Evolutionary conservation across 768 basidiomycete species (phyloP).

Genomic region (Pleurotus djamor): DNA sequence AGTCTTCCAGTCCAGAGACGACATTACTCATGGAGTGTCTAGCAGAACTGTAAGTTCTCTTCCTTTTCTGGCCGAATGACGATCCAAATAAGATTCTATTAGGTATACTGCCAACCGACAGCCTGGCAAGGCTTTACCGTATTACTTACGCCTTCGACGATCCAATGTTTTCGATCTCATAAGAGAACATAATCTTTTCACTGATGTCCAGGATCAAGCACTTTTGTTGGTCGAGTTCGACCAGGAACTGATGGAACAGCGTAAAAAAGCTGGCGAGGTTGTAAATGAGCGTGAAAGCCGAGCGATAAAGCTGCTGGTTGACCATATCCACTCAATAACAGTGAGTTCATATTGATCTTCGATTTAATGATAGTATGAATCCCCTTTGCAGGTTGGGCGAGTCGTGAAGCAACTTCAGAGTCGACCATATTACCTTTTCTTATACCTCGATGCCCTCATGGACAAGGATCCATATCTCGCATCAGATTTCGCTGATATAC

Average conservation of each 20-base stretch:
- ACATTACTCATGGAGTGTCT: constrained; percentile 89
- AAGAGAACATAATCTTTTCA: constrained; percentile 89
- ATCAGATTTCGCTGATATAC: constrained; percentile 80
- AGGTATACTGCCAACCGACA: constrained; percentile 89
- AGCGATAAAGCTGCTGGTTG: constrained; percentile 85
- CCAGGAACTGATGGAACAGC: constrained; percentile 73
- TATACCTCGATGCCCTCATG: constrained; percentile 90
- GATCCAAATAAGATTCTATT: neutral
- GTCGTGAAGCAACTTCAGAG: constrained; percentile 85
- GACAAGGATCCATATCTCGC: constrained; percentile 83
- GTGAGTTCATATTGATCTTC: constrained; percentile 40
- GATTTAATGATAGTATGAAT: neutral
- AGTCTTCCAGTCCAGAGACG: constrained; percentile 41
- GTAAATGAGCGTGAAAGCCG: constrained; percentile 51
- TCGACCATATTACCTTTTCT: constrained; percentile 80
- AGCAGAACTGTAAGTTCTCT: constrained; percentile 71
- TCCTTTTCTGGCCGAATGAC: neutral
- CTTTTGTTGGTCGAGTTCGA: constrained; percentile 93
- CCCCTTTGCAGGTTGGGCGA: constrained; percentile 61
- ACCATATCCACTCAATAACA: constrained; percentile 95
- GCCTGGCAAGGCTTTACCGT: constrained; percentile 92
- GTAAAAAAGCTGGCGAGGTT: constrained; percentile 37
- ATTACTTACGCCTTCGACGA: constrained; percentile 80
- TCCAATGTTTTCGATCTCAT: constrained; percentile 95
- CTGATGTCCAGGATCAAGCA: constrained; percentile 93